A percentile compares a stretch with the other conserved stretches of the same genome.
phyloP scores from a whole-genome alignment of 1,284 basidiomycete species.

The Ustilago nuda region DNA sequence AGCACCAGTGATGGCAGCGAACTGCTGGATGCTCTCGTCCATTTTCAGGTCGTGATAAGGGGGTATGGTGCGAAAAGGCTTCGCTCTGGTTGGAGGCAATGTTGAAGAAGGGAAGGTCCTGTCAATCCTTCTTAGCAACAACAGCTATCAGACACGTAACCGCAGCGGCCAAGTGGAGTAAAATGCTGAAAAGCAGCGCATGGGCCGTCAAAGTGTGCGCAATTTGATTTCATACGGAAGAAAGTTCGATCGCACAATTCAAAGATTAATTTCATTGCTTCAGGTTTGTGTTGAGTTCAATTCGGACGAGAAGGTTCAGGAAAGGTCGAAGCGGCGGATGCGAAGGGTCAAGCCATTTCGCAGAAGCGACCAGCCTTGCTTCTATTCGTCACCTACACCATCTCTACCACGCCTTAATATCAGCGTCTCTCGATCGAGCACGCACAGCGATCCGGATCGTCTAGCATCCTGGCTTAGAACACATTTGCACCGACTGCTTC shows the following conservation, averaged over 20 bases:
- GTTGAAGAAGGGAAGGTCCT: background rate
- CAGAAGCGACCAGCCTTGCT: conserved; percentile 5
- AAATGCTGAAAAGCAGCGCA: conserved; percentile 18
- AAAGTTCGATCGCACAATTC: conserved; percentile 19
- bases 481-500: background rate
- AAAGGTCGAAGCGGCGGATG: conserved; percentile 10
- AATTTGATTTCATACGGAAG: conserved; percentile 5
- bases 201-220: conserved; percentile 16
- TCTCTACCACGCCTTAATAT: background rate
- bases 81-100: background rate
- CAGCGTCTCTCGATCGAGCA: background rate
- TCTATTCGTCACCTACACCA: conserved; percentile 8
- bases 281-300: background rate
- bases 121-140: background rate
- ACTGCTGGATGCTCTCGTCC: conserved; percentile 62
- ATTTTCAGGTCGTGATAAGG: conserved; percentile 29
- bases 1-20: conserved; percentile 67
- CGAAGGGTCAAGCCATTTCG: conserved; percentile 15
- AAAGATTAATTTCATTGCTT: background rate
- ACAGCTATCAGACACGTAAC: conserved; percentile 7
- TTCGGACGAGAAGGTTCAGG: conserved; percentile 28
- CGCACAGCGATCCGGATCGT: background rate
- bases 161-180: conserved; percentile 13
- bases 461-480: background rate
- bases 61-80: background rate